Base-by-base conservation (phyloP, 179 eudicot species). In the Beta macrorhiza region DNA sequence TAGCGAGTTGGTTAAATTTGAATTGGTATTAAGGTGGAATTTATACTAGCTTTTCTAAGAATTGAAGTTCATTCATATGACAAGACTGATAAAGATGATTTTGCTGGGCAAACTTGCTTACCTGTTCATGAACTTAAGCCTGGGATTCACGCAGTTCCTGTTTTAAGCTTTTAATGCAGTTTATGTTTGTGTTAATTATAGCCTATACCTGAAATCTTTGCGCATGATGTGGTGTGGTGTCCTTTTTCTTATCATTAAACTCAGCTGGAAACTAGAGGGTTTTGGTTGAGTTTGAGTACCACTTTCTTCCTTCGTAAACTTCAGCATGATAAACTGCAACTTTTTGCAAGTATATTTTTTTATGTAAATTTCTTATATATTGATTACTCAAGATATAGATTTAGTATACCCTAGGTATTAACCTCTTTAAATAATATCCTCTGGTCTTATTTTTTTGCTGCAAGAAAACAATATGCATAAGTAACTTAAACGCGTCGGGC, bases 1-100 rank as follows among this genome's bases (percentile, higher is more conserved):
- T 25, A 25, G 25, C 25, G 25, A 25, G 25, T 25, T 25, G 25
- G 25, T 25, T 25, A 25, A 25, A 25, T 25, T 25, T 25, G 25
- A 25, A 25, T 25, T 25, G 25, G 25, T 25, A 25, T 25, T 25
- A 25, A 25, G 25, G 25, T 25, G 25, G 25, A 25, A 25, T 25
- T 25, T 25, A 25, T 25, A 76, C 73, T 94, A 77, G 98, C 98
- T 45, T 52, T 94, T 74, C 87, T 94, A 16, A 82, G 98, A 74
- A 84, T 94, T n/a, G 97, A 94, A 89, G 98, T 93, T n/a, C 90
- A 85, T 16, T 97, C 93, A 78, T 87, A 93, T 44, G 94, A 95
- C 80, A 84, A 82, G 75, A 84, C 92, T 4, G 94, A 90, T 64
- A 91, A 90, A 83, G 96, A 92, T 79, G 97, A 93, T 81, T 93